Conservation (phyloP, 2,329 filamentous ascomycete genomes). For the Hyphodiscus sp. region DNA sequence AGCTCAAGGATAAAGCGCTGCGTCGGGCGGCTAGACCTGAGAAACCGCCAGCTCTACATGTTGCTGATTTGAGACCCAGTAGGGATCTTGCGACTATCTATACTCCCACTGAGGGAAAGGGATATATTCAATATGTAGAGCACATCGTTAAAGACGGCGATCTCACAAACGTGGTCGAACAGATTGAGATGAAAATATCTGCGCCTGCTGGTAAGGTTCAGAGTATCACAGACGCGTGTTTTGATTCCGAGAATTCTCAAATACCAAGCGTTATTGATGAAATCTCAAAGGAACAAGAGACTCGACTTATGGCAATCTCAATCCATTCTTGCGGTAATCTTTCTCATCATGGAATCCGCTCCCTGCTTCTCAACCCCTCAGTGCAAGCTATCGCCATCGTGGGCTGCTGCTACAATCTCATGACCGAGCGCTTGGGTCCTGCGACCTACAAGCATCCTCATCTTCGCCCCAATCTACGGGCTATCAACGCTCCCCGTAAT, state of each 20-base stretch:
- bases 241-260: conserved; percentile 12
- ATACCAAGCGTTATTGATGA: conserved; percentile 9
- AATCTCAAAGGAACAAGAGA: conserved; percentile 31
- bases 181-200: conserved; percentile 42
- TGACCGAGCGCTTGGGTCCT: conserved; percentile 83
- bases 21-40: conserved; percentile 31
- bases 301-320: conserved; percentile 76
- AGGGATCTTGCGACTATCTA: conserved; percentile 47
- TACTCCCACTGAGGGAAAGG: conserved; percentile 53
- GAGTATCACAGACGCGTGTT: conserved; percentile 9
- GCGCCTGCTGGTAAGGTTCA: conserved; percentile 11
- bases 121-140: conserved; percentile 71
- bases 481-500: conserved; percentile 60
- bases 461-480: conserved; percentile 62
- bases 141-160: conserved; percentile 69
- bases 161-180: conserved; percentile 57
- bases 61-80: conserved; percentile 43
- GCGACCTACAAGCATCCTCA: conserved; percentile 79
- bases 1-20: conserved; percentile 36
- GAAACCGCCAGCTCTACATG: conserved; percentile 21
- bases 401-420: conserved; percentile 95
- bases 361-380: conserved; percentile 73
- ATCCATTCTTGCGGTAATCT: conserved; percentile 97
- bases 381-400: conserved; percentile 92
- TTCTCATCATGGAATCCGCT: conserved; percentile 88